These are phyloP conservation scores for Prunus kanzakura DNA, from an alignment of 306 rosid species.

Conservation along the genomic window DNA sequence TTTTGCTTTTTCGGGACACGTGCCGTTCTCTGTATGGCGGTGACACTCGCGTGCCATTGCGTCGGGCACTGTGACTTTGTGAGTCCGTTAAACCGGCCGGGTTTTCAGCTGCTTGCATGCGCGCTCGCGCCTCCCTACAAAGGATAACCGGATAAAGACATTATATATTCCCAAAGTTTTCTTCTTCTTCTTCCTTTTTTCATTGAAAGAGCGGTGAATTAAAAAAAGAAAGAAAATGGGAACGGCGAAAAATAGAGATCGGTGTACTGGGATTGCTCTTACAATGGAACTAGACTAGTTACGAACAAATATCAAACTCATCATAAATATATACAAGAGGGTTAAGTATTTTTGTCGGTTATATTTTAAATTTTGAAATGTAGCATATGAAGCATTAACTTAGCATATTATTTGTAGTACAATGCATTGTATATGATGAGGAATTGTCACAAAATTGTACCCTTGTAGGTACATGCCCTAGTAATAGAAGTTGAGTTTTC, in stretches of 20 bases:
- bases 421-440: no score
- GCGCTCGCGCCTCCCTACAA: slow-evolving; percentile 11
- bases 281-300: no score
- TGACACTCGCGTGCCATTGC: not conserved
- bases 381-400: no score
- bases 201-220: no score
- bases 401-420: no score
- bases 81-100: slow-evolving; percentile 33
- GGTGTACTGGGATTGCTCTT: no score
- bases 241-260: no score
- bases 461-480: no score
- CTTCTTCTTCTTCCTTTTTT: not conserved
- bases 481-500: no score
- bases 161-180: not conserved
- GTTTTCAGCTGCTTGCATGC: slow-evolving; percentile 32
- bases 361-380: not conserved
- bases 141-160: not conserved
- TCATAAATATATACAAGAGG: not conserved
- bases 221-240: accelerated
- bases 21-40: not conserved
- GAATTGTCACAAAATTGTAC: no score
- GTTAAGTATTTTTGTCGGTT: not conserved
- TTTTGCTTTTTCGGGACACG: not conserved
- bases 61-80: slow-evolving; percentile 15
- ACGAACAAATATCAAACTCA: no score